Percentiles rank a stretch among this genome's conserved stretches.
Conservation (phyloP, 805 yeast genomes). For the Wickerhamiella siamensis region DNA sequence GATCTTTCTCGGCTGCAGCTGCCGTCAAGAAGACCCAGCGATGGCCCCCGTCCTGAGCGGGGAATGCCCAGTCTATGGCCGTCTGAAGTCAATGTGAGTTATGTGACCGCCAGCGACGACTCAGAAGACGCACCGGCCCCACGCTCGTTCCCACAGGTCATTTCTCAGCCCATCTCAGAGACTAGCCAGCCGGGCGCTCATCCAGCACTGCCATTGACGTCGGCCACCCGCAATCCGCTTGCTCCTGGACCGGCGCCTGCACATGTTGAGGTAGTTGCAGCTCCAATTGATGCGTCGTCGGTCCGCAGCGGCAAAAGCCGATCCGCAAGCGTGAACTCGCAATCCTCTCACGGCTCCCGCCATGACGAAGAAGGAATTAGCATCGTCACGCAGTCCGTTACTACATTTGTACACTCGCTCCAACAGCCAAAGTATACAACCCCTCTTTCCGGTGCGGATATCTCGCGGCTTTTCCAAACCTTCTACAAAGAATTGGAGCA, state of each 20-base stretch:
- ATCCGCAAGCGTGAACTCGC: not conserved
- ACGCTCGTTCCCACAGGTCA: no score
- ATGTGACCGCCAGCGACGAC: constrained; percentile 11
- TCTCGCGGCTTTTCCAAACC: constrained; percentile 28
- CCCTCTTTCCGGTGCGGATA: constrained; percentile 27
- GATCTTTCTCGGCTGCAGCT: constrained; percentile 3
- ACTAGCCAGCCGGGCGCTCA: no score
- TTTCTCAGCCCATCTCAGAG: no score
- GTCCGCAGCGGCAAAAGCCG: not conserved
- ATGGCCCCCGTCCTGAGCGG: not conserved
- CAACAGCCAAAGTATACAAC: constrained; percentile 27
- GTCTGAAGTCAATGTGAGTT: constrained; percentile 13
- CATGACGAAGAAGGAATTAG: not conserved
- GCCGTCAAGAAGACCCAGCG: not conserved
- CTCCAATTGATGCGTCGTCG: not conserved
- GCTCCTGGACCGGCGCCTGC: not conserved
- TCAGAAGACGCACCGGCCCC: not conserved
- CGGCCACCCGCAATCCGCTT: no score
- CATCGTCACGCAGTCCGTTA: constrained; percentile 6
- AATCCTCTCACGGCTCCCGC: not conserved
- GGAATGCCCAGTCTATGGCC: not conserved
- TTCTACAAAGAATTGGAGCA: constrained; percentile 25
- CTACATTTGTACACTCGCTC: constrained; percentile 19
- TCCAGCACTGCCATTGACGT: no score
- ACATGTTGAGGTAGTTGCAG: not conserved